Evolutionary conservation across 1,284 basidiomycete species (phyloP), one percentile per base, ranked within the genome.

Genomic region (Melampsora medusae): DNA sequence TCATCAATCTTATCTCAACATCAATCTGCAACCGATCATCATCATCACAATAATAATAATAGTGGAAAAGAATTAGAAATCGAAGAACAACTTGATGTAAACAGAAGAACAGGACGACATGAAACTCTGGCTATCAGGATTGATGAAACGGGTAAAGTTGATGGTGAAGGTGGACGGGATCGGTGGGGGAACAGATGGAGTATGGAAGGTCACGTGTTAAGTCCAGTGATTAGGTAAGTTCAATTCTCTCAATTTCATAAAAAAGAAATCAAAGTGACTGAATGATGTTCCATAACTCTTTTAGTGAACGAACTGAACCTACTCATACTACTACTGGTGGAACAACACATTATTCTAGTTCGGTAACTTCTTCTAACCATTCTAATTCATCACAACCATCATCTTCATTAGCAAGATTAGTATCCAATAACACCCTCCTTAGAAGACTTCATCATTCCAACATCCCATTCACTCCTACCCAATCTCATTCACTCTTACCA

Each of bases 131-230:
- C 69, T 3, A 71, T 71, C 42, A 28, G 48, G 31, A 48, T 71
- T 60, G 53, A 64, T 48, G 5, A 46, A 16, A 31, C 25, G 42
- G 28, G 28, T 59, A 22, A 59, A 59, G 61, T 28, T 3, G 33
- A 50, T 7, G 62, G 66, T 59, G 42, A n/a, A 19, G 62, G 49
- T 9, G 64, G 42, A 9, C 64, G 71, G 0, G 71, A 73, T 35
- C 71, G 71, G 28, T 73, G 71, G 71, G 71, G 71, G 6, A 73
- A 73, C 19, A 49, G 61, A 6, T 73, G 71, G 71, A 64, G 71
- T n/a, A 38, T 73, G 31, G 71, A 73, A 35, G 66, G 62, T 59
- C 71, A 73, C 28, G 62, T 73, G 19, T 33, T 73, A 22, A 73
- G 71, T 50, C 71, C 71, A 22, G 62, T 73, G 64, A 73, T 71